A percentile compares a stretch with the other conserved stretches of the same genome.
These are phyloP conservation scores for Phytophthora chlamydospora DNA, from an alignment of 352 stramenopile species.

Conservation along the genomic window DNA sequence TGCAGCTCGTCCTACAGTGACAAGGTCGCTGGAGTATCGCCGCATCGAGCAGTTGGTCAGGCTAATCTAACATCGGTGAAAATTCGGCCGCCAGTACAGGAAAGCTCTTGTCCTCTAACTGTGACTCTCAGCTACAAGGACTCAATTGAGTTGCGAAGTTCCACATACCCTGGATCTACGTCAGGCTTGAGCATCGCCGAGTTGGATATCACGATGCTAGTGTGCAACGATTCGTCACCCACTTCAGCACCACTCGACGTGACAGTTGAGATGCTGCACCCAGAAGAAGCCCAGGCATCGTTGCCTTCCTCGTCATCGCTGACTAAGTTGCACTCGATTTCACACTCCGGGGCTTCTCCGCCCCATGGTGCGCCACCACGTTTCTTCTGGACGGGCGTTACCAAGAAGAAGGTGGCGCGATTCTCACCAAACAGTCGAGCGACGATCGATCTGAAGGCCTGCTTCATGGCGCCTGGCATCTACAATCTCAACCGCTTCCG, in stretches of 20 bases:
- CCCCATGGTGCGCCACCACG: slow-evolving; percentile 46
- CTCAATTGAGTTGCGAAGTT: slow-evolving; percentile 36
- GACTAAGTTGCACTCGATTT: slow-evolving; percentile 39
- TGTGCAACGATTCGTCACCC: slow-evolving; percentile 69
- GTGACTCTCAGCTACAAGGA: slow-evolving; percentile 71
- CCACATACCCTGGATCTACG: slow-evolving; percentile 13
- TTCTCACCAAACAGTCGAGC: slow-evolving; percentile 54
- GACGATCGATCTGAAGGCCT: slow-evolving; percentile 70
- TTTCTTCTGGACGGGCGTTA: slow-evolving; percentile 84
- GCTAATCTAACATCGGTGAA: slow-evolving; percentile 67
- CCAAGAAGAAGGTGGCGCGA: slow-evolving; percentile 67
- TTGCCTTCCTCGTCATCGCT: slow-evolving; percentile 21
- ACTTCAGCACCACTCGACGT: slow-evolving; percentile 71
- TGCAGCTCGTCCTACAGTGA: slow-evolving; percentile 25
- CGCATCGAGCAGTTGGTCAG: slow-evolving; percentile 54
- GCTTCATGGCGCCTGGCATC: slow-evolving; percentile 72
- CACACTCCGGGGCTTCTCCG: slow-evolving; percentile 15
- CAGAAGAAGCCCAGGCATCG: slow-evolving; percentile 60
- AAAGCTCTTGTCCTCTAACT: slow-evolving; percentile 65
- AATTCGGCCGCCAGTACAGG: slow-evolving; percentile 53
- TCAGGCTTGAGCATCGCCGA: slow-evolving; percentile 54
- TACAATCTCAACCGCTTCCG: slow-evolving; percentile 88
- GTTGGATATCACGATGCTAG: slow-evolving; percentile 74
- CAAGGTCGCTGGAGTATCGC: slow-evolving; percentile 16
- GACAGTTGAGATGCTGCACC: slow-evolving; percentile 79